These are phyloP conservation scores for Diaporthe humulicola DNA, from an alignment of 2,329 filamentous ascomycete genomes.

Conservation along the genomic window DNA sequence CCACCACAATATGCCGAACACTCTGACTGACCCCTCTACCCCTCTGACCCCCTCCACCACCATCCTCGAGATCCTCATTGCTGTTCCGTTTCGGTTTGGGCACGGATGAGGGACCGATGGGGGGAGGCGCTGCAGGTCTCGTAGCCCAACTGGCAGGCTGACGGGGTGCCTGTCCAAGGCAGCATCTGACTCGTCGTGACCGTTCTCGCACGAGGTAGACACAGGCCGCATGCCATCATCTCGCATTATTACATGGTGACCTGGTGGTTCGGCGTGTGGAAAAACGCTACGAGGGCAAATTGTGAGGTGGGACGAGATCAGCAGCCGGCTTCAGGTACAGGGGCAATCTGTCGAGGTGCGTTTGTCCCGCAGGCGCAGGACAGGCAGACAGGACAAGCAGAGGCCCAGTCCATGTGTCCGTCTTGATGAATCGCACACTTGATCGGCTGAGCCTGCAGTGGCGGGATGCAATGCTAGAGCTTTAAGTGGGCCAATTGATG, in stretches of 20 bases:
- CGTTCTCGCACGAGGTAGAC: slow-evolving; percentile 6
- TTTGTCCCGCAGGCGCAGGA: slow-evolving; percentile 22
- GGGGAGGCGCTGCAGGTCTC: slow-evolving; percentile 7
- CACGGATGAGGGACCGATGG: background rate
- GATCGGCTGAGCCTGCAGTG: slow-evolving; percentile 30
- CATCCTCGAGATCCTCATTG: background rate
- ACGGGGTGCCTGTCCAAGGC: background rate
- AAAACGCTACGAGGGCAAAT: slow-evolving; percentile 1
- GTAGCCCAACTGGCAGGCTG: slow-evolving; percentile 12
- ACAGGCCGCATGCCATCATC: slow-evolving; percentile 10
- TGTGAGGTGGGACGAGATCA: background rate
- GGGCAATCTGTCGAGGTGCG: slow-evolving; percentile 23
- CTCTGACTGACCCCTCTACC: background rate
- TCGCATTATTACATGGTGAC: background rate
- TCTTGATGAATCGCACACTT: slow-evolving; percentile 22
- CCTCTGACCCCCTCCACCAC: slow-evolving; percentile 3
- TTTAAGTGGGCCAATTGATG: slow-evolving; percentile 22
- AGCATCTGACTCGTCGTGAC: slow-evolving; percentile 19
- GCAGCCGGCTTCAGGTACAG: background rate
- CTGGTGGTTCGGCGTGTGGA: slow-evolving; percentile 4
- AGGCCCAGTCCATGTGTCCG: background rate
- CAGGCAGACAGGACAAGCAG: background rate
- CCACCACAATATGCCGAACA: slow-evolving; percentile 10
- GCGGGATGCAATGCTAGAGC: slow-evolving; percentile 29
- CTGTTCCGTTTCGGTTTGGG: background rate